These are phyloP conservation scores for Didymella pomorum DNA, from an alignment of 2,329 filamentous ascomycete species.

Conservation along the genomic window DNA sequence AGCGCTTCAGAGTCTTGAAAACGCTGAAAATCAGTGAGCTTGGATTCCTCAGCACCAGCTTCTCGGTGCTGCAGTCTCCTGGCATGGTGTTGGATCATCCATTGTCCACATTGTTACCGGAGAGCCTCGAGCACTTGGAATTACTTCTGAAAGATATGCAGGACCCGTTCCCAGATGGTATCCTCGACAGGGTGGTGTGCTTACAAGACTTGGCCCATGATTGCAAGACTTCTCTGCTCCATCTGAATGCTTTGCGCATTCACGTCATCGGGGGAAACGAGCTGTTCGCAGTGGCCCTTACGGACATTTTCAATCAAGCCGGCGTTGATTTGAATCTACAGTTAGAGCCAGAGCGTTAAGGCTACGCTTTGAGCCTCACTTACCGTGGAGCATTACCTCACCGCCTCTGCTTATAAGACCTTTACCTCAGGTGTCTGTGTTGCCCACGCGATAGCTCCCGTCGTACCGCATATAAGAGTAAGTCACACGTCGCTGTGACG, in stretches of 20 bases:
- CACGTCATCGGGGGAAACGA: not conserved
- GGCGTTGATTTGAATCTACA: not conserved
- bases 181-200: constrained; percentile 6
- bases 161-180: not conserved
- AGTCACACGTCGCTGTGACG: not conserved
- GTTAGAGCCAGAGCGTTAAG: not conserved
- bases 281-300: not conserved
- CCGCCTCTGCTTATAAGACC: not conserved
- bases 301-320: not conserved
- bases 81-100: not conserved
- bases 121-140: constrained; percentile 17
- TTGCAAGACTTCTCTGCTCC: constrained; percentile 7
- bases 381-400: not conserved
- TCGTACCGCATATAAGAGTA: not conserved
- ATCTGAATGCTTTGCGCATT: constrained; percentile 10
- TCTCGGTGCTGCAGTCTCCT: constrained; percentile 5
- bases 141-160: constrained; percentile 5
- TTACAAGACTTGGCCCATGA: constrained; percentile 21
- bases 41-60: constrained; percentile 13
- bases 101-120: constrained; percentile 25
- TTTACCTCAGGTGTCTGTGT: not conserved
- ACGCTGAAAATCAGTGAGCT: constrained; percentile 24
- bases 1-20: constrained; percentile 18
- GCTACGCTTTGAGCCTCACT: not conserved
- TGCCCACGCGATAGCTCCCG: not conserved